Conservation (phyloP, 805 yeast species). For the Saccharomycopsis schoenii region DNA sequence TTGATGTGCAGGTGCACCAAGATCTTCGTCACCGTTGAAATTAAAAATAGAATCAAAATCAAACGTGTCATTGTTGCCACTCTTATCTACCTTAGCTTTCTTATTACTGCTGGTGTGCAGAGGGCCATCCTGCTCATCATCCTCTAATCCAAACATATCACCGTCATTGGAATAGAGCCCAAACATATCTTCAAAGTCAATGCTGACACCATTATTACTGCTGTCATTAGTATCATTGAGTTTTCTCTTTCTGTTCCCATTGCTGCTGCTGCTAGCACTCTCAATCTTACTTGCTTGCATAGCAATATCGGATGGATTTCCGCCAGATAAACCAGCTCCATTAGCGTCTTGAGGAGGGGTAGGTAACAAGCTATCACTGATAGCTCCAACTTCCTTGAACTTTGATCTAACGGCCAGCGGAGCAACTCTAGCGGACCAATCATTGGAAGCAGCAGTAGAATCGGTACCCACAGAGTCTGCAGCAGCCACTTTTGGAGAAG, state of each 20-base stretch:
- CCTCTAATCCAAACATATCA: background rate
- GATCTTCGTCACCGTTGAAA: slow-evolving; percentile 17
- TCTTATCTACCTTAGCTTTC: slow-evolving; percentile 4
- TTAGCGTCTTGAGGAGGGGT: slow-evolving; percentile 18
- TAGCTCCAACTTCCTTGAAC: slow-evolving; percentile 17
- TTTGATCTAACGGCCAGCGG: slow-evolving; percentile 16
- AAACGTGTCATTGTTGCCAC: slow-evolving; percentile 8
- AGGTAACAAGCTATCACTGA: slow-evolving; percentile 14
- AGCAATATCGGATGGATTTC: background rate
- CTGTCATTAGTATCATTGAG: background rate
- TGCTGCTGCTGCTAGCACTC: background rate
- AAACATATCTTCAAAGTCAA: background rate
- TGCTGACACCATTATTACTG: background rate
- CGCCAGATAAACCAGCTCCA: background rate
- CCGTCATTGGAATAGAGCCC: background rate
- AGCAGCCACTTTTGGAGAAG: slow-evolving; percentile 15
- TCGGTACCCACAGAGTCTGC: slow-evolving; percentile 5
- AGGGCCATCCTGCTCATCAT: background rate
- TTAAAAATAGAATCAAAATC: slow-evolving; percentile 18
- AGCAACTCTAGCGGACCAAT: slow-evolving; percentile 17
- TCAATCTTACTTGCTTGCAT: slow-evolving; percentile 2
- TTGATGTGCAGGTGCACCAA: background rate
- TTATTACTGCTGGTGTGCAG: background rate
- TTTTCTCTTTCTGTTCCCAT: background rate
- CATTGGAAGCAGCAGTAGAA: background rate